Conservation (phyloP, 2,329 filamentous ascomycete species). For the Aspergillus sp. region DNA sequence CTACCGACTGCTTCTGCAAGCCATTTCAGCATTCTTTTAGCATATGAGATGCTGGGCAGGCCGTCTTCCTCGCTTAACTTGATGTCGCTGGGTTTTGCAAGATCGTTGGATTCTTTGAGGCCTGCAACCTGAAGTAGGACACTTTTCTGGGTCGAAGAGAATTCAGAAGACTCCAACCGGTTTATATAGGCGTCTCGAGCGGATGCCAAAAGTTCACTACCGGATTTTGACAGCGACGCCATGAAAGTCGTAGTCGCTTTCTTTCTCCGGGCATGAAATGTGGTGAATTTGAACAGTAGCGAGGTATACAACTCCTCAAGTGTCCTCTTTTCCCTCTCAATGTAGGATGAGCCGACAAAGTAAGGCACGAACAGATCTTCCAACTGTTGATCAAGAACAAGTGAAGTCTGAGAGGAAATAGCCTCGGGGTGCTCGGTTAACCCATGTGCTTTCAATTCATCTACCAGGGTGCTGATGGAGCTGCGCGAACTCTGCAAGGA, state of each 20-base stretch:
- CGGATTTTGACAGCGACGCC: slow-evolving; percentile 85
- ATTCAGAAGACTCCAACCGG: slow-evolving; percentile 82
- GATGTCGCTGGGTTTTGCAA: slow-evolving; percentile 76
- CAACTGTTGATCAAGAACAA: slow-evolving; percentile 68
- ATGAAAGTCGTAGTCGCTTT: slow-evolving; percentile 92
- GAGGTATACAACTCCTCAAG: slow-evolving; percentile 86
- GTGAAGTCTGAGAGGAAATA: slow-evolving; percentile 81
- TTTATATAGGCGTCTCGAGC: slow-evolving; percentile 92
- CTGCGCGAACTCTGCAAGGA: slow-evolving; percentile 87
- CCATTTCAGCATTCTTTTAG: slow-evolving; percentile 99
- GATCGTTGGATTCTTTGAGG: slow-evolving; percentile 69
- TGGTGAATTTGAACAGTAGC: slow-evolving; percentile 91
- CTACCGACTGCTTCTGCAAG: slow-evolving; percentile 91
- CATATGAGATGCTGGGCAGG: slow-evolving; percentile 76
- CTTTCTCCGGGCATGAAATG: slow-evolving; percentile 81
- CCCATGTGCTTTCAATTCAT: slow-evolving; percentile 92
- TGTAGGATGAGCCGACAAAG: slow-evolving; percentile 67
- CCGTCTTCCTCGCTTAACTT: slow-evolving; percentile 92
- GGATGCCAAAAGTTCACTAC: slow-evolving; percentile 83
- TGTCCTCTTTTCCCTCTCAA: slow-evolving; percentile 67
- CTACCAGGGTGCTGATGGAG: slow-evolving; percentile 84
- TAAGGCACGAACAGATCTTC: slow-evolving; percentile 71
- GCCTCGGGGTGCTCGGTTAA: slow-evolving; percentile 94
- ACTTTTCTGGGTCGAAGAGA: slow-evolving; percentile 83
- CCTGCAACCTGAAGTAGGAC: slow-evolving; percentile 91